A percentile compares a stretch with the other conserved stretches of the same genome.
These are phyloP conservation scores for Sugiyamaella castrensis DNA, from an alignment of 1,139 yeast genomes.

Conservation along the genomic window DNA sequence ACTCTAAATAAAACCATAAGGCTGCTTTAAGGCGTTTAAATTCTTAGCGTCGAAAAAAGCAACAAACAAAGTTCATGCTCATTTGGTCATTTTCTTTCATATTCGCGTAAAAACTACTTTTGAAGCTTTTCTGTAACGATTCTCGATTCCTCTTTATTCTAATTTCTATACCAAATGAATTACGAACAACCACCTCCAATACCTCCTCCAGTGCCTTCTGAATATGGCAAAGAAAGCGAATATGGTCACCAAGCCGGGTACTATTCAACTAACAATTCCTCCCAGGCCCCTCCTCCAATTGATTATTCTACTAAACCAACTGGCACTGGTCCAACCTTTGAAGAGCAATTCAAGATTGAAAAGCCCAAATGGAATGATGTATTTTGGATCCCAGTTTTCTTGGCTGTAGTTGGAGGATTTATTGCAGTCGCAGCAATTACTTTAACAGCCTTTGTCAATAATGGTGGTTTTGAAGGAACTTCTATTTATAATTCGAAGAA, in stretches of 20 bases:
- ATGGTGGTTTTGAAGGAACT: constrained; percentile 57
- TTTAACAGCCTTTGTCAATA: constrained; percentile 57
- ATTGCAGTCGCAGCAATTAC: constrained; percentile 68
- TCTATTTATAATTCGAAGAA: constrained; percentile 58
- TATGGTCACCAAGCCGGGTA: constrained; percentile 15
- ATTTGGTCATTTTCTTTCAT: too few species aligned
- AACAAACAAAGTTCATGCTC: too few species aligned
- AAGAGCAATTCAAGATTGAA: constrained; percentile 61
- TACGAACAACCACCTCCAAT: constrained; percentile 3
- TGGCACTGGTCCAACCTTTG: constrained; percentile 49
- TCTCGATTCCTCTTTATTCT: too few species aligned
- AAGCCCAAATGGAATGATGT: constrained; percentile 67
- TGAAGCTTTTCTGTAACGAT: too few species aligned
- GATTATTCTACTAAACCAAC: constrained; percentile 29
- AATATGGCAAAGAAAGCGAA: constrained; percentile 4
- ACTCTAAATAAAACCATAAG: too few species aligned
- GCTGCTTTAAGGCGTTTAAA: too few species aligned
- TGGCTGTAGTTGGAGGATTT: constrained; percentile 63
- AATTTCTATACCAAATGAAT: background rate
- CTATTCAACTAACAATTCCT: constrained; percentile 5
- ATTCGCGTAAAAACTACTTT: too few species aligned
- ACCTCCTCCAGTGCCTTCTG: background rate
- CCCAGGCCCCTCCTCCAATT: constrained; percentile 24
- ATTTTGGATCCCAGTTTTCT: constrained; percentile 54
- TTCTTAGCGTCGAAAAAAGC: too few species aligned